Conservation (phyloP, 2,329 filamentous ascomycete species). For the Xylaria sp. region DNA sequence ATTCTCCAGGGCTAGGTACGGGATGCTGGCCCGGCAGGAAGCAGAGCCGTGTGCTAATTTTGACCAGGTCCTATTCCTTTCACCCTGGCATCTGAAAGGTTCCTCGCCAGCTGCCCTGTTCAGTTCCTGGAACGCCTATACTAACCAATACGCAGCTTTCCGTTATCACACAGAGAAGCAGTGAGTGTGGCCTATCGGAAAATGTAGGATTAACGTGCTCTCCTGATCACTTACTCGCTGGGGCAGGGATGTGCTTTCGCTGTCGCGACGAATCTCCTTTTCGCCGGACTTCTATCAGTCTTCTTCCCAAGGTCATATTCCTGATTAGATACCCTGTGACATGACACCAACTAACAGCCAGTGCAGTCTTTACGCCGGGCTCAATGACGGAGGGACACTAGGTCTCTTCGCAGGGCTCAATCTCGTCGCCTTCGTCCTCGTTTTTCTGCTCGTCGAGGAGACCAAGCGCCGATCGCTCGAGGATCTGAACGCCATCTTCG, state of each 20-base stretch:
- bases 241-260: constrained; percentile 57
- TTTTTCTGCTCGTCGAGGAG: constrained; percentile 59
- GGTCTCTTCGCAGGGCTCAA: constrained; percentile 61
- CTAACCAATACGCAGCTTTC: constrained; percentile 53
- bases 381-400: constrained; percentile 52
- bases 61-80: constrained; percentile 60
- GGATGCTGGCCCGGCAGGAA: not conserved
- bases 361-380: constrained; percentile 42
- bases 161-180: constrained; percentile 60
- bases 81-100: constrained; percentile 60
- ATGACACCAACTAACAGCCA: constrained; percentile 30
- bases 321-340: constrained; percentile 15
- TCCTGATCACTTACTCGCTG: constrained; percentile 23
- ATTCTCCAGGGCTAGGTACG: constrained; percentile 53
- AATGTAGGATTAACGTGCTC: not conserved
- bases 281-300: constrained; percentile 59
- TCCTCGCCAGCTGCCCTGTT: constrained; percentile 10
- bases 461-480: constrained; percentile 56
- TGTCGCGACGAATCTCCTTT: constrained; percentile 60
- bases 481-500: constrained; percentile 56
- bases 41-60: not conserved
- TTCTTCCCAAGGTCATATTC: constrained; percentile 52
- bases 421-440: constrained; percentile 57
- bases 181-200: constrained; percentile 37
- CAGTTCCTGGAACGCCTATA: too few species aligned